phyloP scores from a whole-genome alignment of 805 yeast species.

The Saccharomycopsis selenospora region DNA sequence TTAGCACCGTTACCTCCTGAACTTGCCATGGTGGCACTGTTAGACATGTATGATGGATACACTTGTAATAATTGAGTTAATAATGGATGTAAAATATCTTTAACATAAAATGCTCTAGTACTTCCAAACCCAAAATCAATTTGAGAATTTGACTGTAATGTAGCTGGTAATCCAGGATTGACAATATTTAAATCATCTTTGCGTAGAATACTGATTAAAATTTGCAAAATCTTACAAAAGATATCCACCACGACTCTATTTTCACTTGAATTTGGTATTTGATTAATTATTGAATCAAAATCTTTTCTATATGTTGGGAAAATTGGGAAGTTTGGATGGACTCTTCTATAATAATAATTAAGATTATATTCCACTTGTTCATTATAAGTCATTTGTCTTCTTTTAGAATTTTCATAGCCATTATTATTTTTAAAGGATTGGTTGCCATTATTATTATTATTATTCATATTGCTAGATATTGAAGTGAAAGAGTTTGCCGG shows the following conservation, averaged over 20 bases:
- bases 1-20: neutral
- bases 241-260: slow-evolving; percentile 28
- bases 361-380: slow-evolving; percentile 27
- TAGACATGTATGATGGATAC: slow-evolving; percentile 10
- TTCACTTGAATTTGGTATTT: slow-evolving; percentile 23
- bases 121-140: neutral
- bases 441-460: slow-evolving; percentile 4
- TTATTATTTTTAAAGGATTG: neutral
- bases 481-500: slow-evolving; percentile 13
- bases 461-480: slow-evolving; percentile 2
- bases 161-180: slow-evolving; percentile 1
- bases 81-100: slow-evolving; percentile 21
- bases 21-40: neutral
- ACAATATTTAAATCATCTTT: slow-evolving; percentile 28
- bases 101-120: slow-evolving; percentile 9
- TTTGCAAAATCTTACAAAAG: slow-evolving; percentile 31
- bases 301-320: slow-evolving; percentile 30
- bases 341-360: slow-evolving; percentile 30
- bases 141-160: neutral
- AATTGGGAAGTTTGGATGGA: slow-evolving; percentile 35
- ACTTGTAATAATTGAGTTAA: slow-evolving; percentile 18
- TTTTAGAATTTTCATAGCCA: neutral
- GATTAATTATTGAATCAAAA: slow-evolving; percentile 21
- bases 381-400: slow-evolving; percentile 4
- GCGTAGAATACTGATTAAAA: slow-evolving; percentile 30